Base-by-base conservation (phyloP, 1,284 basidiomycete genomes). In the Phaffia rhodozyma region DNA sequence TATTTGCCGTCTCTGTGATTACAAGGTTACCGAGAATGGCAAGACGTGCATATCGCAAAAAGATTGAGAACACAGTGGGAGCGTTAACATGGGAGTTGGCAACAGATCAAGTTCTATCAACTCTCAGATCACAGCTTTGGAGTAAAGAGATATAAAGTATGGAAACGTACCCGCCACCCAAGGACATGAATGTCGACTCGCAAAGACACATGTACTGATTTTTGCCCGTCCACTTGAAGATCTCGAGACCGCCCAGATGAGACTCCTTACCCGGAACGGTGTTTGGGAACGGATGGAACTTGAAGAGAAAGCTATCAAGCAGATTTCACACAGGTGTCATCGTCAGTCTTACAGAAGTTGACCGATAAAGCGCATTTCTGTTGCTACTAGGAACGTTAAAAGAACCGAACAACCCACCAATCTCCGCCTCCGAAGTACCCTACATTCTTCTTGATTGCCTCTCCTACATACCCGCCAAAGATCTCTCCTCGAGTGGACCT, bases 201-300 rank as follows among this genome's bases (percentile, higher is more conserved):
- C 90, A 91, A 2, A 96, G 79, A 25, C 89, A 85, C 63, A 96
- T 86, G 71, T 97, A 97, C 66, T 87, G 86, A 72, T 97, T 97
- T 72, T 78, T 82, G 0, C 91, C 91, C 1, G 93, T 93, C 86
- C 91, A 93, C 53, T 81, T 84, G 78, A 83, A 97, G 30, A 88
- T 79, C 23, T 81, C 76, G 52, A 90, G 72, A 18, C 78, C 74
- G 48, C 75, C 75, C 47, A 76, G 71, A 47, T 43, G 38, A 78
- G 55, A 58, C 70, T 66, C 25, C 69, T 55, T 21, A 70, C 68
- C 21, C 1, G 61, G 55, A 5, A 43, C 48, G 30, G 67, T 71
- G 68, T 61, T 66, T 32, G 3, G 68, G 55, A 32, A 68, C 56
- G 67, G 72, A 69, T 50, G 69, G 52, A 70, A 73, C 65, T 76